These are phyloP conservation scores for Cystofilobasidium ferigula DNA, from an alignment of 768 basidiomycete genomes.

Conservation along the genomic window DNA sequence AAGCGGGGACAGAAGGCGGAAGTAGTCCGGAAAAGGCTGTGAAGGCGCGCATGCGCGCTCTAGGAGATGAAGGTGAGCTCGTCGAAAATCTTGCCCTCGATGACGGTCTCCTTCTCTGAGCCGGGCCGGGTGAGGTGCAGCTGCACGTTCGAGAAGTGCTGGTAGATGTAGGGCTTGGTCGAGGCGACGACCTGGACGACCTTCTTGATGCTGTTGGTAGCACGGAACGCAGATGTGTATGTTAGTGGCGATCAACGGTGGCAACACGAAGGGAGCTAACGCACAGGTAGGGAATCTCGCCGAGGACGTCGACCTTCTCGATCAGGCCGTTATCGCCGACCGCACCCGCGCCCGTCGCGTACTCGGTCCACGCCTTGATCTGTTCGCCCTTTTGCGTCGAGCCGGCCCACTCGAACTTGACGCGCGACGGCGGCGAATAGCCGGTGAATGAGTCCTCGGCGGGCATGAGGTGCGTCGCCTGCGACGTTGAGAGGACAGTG, in stretches of 20 bases:
- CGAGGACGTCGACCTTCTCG: conserved; percentile 88
- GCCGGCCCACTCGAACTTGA: conserved; percentile 69
- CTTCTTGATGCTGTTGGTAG: conserved; percentile 51
- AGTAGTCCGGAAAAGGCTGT: too few relatives aligned
- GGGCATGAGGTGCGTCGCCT: conserved; percentile 45
- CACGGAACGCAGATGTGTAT: background rate
- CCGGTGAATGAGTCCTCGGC: conserved; percentile 65
- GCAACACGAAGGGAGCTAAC: background rate
- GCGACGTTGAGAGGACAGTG: conserved; percentile 28
- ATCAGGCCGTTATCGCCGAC: conserved; percentile 54
- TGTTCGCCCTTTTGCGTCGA: conserved; percentile 45
- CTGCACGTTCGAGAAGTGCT: conserved; percentile 37
- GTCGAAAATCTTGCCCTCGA: conserved; percentile 25
- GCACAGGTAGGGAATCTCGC: conserved; percentile 75
- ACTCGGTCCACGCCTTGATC: conserved; percentile 49
- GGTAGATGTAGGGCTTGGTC: conserved; percentile 88
- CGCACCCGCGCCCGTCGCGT: conserved; percentile 51
- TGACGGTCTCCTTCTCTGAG: conserved; percentile 8
- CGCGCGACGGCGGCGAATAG: conserved; percentile 58
- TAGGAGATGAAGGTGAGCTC: conserved; percentile 26
- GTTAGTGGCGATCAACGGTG: background rate
- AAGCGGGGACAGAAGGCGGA: too few relatives aligned
- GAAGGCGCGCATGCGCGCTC: too few relatives aligned
- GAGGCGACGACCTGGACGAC: conserved; percentile 86
- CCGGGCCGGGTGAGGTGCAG: conserved; percentile 20